A percentile compares a stretch with the other conserved stretches of the same genome.
Conservation (phyloP, 2,329 filamentous ascomycete species). For the Rutstroemia sydowiana region DNA sequence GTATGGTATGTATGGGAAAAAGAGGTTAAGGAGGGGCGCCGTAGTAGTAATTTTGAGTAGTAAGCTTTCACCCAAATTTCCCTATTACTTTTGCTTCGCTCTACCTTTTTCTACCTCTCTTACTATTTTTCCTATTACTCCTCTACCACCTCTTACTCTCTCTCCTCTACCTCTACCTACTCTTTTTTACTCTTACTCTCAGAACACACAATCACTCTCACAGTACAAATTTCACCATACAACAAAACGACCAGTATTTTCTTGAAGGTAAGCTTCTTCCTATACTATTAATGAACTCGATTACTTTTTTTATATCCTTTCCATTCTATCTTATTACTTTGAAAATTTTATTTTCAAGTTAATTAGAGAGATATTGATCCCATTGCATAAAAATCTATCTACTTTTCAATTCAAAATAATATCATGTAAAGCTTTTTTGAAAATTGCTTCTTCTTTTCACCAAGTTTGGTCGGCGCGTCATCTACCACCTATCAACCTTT, state of each 20-base stretch:
- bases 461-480: slow-evolving; percentile 2
- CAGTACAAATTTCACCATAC: neutral
- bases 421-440: neutral
- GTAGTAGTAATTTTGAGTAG: neutral
- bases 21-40: neutral
- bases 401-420: neutral
- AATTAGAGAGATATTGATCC: neutral
- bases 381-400: neutral
- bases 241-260: too few relatives aligned
- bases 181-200: neutral
- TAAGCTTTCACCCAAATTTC: too few relatives aligned
- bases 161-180: neutral
- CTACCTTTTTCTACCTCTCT: neutral
- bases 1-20: neutral
- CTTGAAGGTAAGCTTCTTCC: neutral
- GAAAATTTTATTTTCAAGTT: neutral
- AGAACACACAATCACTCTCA: neutral
- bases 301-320: neutral
- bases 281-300: neutral
- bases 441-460: slow-evolving; percentile 5
- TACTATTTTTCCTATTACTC: slow-evolving; percentile 7
- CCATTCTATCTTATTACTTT: neutral
- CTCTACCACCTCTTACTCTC: neutral
- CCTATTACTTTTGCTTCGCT: neutral
- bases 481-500: neutral